Evolutionary conservation across 1,139 yeast species (phyloP), one percentile per base, ranked within the genome.

Genomic region (Saccharomyces pastorianus): DNA sequence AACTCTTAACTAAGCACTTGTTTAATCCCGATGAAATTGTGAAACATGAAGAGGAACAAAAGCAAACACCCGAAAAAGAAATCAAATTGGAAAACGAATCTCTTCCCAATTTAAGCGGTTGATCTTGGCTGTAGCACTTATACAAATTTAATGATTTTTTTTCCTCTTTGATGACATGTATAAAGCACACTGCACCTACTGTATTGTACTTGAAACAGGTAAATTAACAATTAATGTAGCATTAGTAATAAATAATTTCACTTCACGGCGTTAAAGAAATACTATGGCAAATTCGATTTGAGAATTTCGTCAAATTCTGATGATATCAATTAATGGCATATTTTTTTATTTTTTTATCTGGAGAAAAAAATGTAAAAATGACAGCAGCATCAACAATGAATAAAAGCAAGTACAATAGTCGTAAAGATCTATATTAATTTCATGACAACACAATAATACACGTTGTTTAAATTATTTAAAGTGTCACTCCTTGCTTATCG

Each of bases 1-100:
- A 83, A 65, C 70, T 81, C 50, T 65, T 84, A 53, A 71, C 80
- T 41, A 69, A 75, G 20, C 91, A 85, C 67, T 65, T 85, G 31
- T 76, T 69, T 59, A 75, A 56, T 38, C 56, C 56, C 6, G 58
- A 59, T 7, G 61, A 61, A 11, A 41, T 56, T 8, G 49, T 53
- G 2, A 41, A 72, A 55, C 76, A 75, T 42, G 81, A 73, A 8
- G 81, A 76, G 32, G 38, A 25, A 27, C 31, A 44, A n/a, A 34
- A 51, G 28, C 46, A n/a, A 5, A 42, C 32, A 20, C 34, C 50
- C 11, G 23, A 25, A 6, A 48, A 38, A 20, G 47, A 27, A 27
- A 46, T 14, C 44, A 50, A 29, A 9, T 32, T 25, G 7, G 49
- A 49, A 26, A 8, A 32, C 31, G 46, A 20, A 26, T 25, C 26